Base-by-base conservation (phyloP, 1,284 basidiomycete genomes). In the Ceratobasidium theobromae region DNA sequence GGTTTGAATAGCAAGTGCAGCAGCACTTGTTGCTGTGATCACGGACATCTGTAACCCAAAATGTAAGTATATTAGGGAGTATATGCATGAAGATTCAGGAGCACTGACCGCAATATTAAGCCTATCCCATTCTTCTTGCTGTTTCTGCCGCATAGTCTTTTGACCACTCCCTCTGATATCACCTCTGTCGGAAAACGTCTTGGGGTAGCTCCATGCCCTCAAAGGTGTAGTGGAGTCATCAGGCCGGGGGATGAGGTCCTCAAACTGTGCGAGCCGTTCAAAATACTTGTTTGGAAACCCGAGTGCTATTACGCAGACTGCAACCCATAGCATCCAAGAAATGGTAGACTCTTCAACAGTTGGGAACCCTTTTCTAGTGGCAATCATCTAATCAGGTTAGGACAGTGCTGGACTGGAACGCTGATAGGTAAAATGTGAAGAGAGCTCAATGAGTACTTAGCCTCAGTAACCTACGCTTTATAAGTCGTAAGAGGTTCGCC, bases 221-320 rank as follows among this genome's bases (percentile, higher is more conserved):
- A 33, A 40, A n/a, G n/a, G n/a, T n/a, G n/a, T n/a, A n/a, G n/a
- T n/a, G n/a, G n/a, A n/a, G n/a, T n/a, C 30, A 12, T 30, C 21
- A 25, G 28, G 27, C 1, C 18, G 6, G 3, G 55, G 43, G n/a
- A 35, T 41, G 23, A 58, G 41, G 41, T 46, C 28, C 41, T 46
- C 43, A 41, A 58, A 58, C 14, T 58, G 46, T 9, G 23, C 16
- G 8, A 58, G 55, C 9, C 55, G 18, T 27, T 58, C 55, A 11
- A 58, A 41, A 28, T 58, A 58, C 14, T 58, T 58, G 28, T 46
- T 40, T 4, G 57, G 57, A 23, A 60, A 60, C 9, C 57, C 57
- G 45, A 60, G 46, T 16, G 53, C 23, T 3, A 54, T 3, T 1
- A 54, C 11, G 18, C 53, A 54, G 18, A 54, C 18, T 38, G 35